Base-by-base conservation (phyloP, 2,329 filamentous ascomycete species). In the Shiraia bambusicola region DNA sequence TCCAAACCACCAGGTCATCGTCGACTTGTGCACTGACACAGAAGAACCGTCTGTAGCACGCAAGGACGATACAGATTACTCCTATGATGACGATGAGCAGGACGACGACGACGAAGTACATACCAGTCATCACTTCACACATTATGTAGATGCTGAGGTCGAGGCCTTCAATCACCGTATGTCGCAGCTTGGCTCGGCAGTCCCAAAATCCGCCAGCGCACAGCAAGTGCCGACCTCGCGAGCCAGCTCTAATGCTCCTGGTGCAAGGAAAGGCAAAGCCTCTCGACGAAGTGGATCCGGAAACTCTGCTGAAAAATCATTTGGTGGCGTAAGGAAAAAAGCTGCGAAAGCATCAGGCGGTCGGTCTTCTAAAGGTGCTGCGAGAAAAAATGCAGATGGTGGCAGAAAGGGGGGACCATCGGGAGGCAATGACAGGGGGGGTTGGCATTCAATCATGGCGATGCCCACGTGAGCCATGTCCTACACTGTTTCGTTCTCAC, bases 1-100 rank as follows among this genome's bases (percentile, higher is more conserved):
- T 53, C 75, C 73, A 2, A 78, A 81, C 49, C 76, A 76, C 28
- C 47, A 51, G 16, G 72, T 71, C 34, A 70, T 77, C 15, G 72
- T 77, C 35, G 68, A 76, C 35, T 67, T 78, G 15, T 69, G 69
- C 40, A 45, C 59, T 35, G 54, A 59, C 13, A 58, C 40, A 69
- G 58, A 65, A 12, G 45, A 45, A 2, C 28, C 34, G n/a, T 42
- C 43, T 22, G 26, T 31, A 6, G 43, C 39, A 6, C 45, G 34
- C 4, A 49, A 61, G 11, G 28, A 32, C 1, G 59, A 57, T 17
- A 61, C 47, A 17, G 46, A 55, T 13, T 54, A 57, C 17, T 56
- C 47, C 6, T 57, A 52, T 14, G 58, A 46, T 15, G 59, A 58
- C 2, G 42, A 48, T 17, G 55, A 51, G 13, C 50, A 50, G 3